Percentiles rank a stretch among this genome's conserved stretches.
Conservation (phyloP, 2,329 filamentous ascomycete genomes). For the Diaporthe eres region DNA sequence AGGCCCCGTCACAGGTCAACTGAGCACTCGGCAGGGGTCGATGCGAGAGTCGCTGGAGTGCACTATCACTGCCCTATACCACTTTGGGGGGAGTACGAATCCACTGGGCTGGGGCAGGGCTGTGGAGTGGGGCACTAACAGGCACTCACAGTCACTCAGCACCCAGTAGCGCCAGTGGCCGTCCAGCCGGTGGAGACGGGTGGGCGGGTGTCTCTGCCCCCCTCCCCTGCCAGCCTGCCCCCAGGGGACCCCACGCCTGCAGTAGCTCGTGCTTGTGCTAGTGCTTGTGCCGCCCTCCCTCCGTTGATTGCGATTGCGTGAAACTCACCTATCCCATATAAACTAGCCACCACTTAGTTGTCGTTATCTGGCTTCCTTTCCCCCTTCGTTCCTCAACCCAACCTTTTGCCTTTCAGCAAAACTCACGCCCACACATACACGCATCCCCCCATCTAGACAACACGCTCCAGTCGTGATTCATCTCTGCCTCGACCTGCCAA, state of each 20-base stretch:
- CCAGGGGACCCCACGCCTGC: slow-evolving; percentile 23
- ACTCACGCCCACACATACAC: slow-evolving; percentile 3
- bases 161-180: background rate
- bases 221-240: background rate
- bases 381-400: slow-evolving; percentile 6
- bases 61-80: slow-evolving; percentile 5
- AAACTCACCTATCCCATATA: slow-evolving; percentile 37
- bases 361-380: background rate
- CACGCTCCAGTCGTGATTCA: slow-evolving; percentile 31
- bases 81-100: slow-evolving; percentile 6
- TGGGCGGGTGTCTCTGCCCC: slow-evolving; percentile 5
- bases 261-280: slow-evolving; percentile 15
- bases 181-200: background rate
- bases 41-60: background rate
- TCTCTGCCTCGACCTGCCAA: slow-evolving; percentile 41
- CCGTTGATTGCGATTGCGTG: background rate
- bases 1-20: slow-evolving; percentile 26
- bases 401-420: slow-evolving; percentile 11
- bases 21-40: slow-evolving; percentile 13
- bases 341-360: slow-evolving; percentile 6
- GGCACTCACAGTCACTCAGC: background rate
- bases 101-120: slow-evolving; percentile 29
- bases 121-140: slow-evolving; percentile 4
- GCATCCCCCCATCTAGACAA: background rate
- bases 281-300: slow-evolving; percentile 9